Percentiles rank a stretch among this genome's conserved stretches.
phyloP scores from a whole-genome alignment of 768 basidiomycete species.

The Mycena rosella region DNA sequence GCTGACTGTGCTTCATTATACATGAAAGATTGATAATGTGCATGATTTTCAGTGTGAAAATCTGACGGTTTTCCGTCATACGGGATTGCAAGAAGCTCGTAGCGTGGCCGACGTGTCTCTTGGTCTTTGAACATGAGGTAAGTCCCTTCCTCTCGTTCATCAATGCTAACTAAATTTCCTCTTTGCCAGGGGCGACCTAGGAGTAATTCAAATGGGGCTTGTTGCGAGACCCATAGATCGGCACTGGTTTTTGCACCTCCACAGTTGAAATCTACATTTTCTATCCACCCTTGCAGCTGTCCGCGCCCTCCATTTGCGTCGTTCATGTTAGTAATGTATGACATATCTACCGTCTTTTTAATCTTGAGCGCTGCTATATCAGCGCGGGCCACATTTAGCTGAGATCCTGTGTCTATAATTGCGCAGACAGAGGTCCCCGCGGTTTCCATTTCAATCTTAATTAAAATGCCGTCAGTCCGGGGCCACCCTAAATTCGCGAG shows the following conservation, averaged over 20 bases:
- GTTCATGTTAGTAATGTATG: slow-evolving; percentile 29
- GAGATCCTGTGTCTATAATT: slow-evolving; percentile 45
- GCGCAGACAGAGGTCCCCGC: slow-evolving; percentile 27
- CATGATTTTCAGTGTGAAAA: not conserved
- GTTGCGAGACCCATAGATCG: slow-evolving; percentile 38
- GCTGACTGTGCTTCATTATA: not conserved
- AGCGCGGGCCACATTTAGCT: slow-evolving; percentile 40
- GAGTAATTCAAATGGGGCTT: slow-evolving; percentile 35
- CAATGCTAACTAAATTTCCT: slow-evolving; percentile 42
- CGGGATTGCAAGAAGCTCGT: slow-evolving; percentile 31
- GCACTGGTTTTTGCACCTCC: slow-evolving; percentile 38
- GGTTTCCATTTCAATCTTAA: slow-evolving; percentile 34
- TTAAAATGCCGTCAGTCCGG: slow-evolving; percentile 7
- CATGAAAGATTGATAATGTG: not conserved
- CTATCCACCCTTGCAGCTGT: slow-evolving; percentile 36
- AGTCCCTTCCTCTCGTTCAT: slow-evolving; percentile 43
- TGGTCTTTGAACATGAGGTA: slow-evolving; percentile 42
- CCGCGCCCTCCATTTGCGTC: slow-evolving; percentile 47
- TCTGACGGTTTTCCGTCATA: not conserved
- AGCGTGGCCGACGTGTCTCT: slow-evolving; percentile 1
- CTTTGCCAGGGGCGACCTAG: slow-evolving; percentile 43
- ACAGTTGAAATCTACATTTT: slow-evolving; percentile 38
- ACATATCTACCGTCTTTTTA: slow-evolving; percentile 31
- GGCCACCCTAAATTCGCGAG: slow-evolving; percentile 1
- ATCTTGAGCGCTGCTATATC: slow-evolving; percentile 21